Conservation (phyloP, 163 green algal species). For the Scenedesmus sp. region DNA sequence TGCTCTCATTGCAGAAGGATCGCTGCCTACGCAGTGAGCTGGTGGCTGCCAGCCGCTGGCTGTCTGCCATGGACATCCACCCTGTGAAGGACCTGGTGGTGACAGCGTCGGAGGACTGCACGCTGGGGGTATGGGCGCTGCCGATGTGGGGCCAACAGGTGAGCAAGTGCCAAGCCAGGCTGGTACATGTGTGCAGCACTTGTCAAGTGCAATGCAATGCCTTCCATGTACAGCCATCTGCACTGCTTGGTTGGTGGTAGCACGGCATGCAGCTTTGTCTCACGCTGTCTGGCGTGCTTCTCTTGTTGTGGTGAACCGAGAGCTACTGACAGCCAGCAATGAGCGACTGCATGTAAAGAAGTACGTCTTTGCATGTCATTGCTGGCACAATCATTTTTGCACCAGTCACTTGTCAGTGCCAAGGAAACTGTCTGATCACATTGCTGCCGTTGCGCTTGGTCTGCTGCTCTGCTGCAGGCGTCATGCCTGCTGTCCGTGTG, state of each 20-base stretch:
- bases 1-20: constrained; percentile 12
- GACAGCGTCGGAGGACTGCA: constrained; percentile 64
- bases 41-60: constrained; percentile 54
- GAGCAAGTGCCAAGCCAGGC: not conserved
- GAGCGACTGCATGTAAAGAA: not conserved
- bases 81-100: constrained; percentile 65
- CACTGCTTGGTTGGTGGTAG: too few species aligned
- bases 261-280: not conserved
- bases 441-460: too few species aligned
- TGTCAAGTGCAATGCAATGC: too few species aligned
- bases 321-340: not conserved
- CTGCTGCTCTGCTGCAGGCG: constrained; percentile 49
- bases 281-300: not conserved
- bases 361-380: not conserved
- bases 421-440: not conserved
- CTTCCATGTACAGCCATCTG: too few species aligned
- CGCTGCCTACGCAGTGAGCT: constrained; percentile 56
- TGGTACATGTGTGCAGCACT: too few species aligned
- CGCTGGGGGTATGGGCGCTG: constrained; percentile 62
- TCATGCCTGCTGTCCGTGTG: constrained; percentile 57
- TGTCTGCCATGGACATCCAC: constrained; percentile 70
- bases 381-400: too few species aligned
- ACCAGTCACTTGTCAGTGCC: too few species aligned
- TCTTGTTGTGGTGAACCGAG: not conserved
- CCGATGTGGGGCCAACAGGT: constrained; percentile 60